phyloP scores from a whole-genome alignment of 192 early-diverging fungal genomes.

The Coemansia javaensis region DNA sequence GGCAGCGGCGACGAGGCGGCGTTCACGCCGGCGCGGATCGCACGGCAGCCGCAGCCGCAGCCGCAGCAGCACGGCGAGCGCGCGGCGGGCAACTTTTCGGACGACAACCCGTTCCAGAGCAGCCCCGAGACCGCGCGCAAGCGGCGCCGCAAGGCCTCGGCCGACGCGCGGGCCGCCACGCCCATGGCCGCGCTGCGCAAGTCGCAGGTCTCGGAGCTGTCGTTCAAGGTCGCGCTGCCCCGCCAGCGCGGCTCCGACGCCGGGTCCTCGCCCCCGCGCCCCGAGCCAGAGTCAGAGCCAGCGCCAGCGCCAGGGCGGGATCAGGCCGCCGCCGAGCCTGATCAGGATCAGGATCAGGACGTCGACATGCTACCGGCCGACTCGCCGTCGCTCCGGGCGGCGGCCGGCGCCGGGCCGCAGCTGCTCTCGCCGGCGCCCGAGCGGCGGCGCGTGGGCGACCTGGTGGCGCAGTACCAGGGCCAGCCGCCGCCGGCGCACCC shows the following conservation, averaged over 20 bases:
- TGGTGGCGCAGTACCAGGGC: slow-evolving; percentile 21
- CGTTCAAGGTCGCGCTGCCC: slow-evolving; percentile 32
- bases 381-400: no score
- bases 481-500: slow-evolving; percentile 4
- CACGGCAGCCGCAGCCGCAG: not conserved
- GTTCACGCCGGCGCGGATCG: slow-evolving; percentile 15
- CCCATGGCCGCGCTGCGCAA: slow-evolving; percentile 46
- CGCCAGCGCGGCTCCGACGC: no score
- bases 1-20: slow-evolving; percentile 24
- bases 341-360: not conserved
- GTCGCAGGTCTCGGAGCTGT: slow-evolving; percentile 39
- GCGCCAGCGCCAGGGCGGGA: no score
- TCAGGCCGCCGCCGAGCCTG: no score
- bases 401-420: no score
- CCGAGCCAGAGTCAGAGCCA: no score
- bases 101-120: slow-evolving; percentile 51
- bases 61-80: not conserved
- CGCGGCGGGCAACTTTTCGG: slow-evolving; percentile 18
- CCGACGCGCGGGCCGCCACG: slow-evolving; percentile 9
- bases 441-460: slow-evolving; percentile 12
- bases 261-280: not conserved
- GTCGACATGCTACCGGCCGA: not conserved
- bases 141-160: slow-evolving; percentile 15
- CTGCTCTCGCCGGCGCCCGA: not conserved
- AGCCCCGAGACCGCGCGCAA: slow-evolving; percentile 37